phyloP scores from a whole-genome alignment of 2,329 filamentous ascomycete species.

The Colletotrichum kahawae region DNA sequence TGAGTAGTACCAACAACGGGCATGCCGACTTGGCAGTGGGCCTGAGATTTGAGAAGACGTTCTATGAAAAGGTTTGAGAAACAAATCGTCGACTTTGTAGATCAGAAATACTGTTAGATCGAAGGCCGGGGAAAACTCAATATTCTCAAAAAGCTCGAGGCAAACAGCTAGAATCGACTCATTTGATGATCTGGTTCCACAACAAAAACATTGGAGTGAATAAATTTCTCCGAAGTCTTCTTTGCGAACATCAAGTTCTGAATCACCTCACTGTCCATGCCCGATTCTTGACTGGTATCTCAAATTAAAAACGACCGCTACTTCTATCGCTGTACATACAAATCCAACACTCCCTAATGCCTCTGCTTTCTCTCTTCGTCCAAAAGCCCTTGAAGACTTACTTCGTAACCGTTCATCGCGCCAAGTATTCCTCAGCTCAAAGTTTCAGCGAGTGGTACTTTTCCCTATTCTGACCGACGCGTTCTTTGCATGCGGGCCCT shows the following conservation, averaged over 20 bases:
- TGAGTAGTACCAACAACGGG: background rate
- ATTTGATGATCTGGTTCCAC: rapidly evolving
- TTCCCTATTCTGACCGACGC: too few species aligned
- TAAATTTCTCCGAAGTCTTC: rapidly evolving
- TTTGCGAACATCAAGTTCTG: rapidly evolving
- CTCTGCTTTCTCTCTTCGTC: background rate
- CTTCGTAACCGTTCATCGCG: too few species aligned
- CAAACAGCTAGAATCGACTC: background rate
- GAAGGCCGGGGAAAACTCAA: too few species aligned
- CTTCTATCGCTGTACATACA: background rate
- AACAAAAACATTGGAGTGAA: background rate
- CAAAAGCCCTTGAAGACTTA: background rate
- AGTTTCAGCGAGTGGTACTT: too few species aligned
- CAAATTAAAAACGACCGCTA: rapidly evolving
- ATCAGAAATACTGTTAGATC: too few species aligned
- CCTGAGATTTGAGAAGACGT: rapidly evolving
- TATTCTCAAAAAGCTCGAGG: too few species aligned
- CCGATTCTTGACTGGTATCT: rapidly evolving
- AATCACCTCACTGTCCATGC: rapidly evolving
- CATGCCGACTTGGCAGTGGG: background rate
- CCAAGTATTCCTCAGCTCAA: too few species aligned
- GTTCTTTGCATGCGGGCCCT: too few species aligned
- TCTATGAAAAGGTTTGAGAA: background rate
- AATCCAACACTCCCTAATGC: background rate
- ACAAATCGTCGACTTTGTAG: background rate